Base-by-base conservation (phyloP, 2,329 filamentous ascomycete genomes). In the Phoma herbarum region DNA sequence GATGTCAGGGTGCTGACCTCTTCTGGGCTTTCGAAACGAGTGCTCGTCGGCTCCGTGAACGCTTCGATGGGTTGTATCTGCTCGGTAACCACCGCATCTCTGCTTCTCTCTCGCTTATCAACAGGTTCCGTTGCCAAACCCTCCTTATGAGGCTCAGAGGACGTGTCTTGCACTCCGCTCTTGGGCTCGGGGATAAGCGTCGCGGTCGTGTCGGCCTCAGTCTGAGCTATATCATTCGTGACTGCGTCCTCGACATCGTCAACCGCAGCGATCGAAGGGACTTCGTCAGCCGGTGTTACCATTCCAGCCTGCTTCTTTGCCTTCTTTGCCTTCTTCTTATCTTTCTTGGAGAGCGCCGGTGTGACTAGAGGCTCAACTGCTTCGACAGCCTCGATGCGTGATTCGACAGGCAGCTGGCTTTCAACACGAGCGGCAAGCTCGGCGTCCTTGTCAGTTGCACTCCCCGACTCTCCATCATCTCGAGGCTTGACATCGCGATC, bases 281-380 rank as follows among this genome's bases (percentile, higher is more conserved):
- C 23, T 16, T 53, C 54, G 10, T 52, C 55, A 22, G 42, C 59
- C 7, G 54, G 46, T 28, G 50, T 61, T 41, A 41, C 46, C 16
- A 35, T 7, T 2, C 44, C 65, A 31, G 63, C 62, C 42, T 61
- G 57, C 56, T 66, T 70, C 47, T 58, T 57, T 52, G 63, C 71
- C 46, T 62, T 62, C 53, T 71, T 70, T 41, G 57, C 64, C 11
- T 60, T 57, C 46, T 68, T 67, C 41, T 67, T 66, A 8, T 57
- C 54, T 9, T 62, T 60, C 33, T 61, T 62, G 1, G 55, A 54
- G 2, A 46, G 22, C 25, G 28, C 33, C 20, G 45, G 26, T n/a
- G 25, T n/a, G 12, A 16, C 9, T 10, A 39, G 52, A 51, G 52
- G 28, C 37, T 49, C 39, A 10, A 25, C 8, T 33, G 39, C 37